Base-by-base conservation (phyloP, 2,329 filamentous ascomycete species). In the Aspergillus piperis region DNA sequence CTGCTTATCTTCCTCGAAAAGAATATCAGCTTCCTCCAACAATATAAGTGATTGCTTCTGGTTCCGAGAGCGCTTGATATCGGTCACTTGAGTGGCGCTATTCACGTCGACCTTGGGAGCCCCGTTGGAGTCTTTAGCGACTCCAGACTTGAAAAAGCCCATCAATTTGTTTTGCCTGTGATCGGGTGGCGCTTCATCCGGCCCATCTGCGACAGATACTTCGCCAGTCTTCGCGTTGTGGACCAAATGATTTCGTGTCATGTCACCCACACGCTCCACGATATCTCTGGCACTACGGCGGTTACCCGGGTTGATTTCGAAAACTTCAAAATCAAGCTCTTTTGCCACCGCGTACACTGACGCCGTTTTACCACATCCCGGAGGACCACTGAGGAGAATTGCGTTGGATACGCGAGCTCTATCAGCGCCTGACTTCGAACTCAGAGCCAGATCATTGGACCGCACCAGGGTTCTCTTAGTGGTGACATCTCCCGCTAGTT, bases 21-120 rank as follows among this genome's bases (percentile, higher is more conserved):
- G 82, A 15, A 98, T 80, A 71, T 99, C 96, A 0, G 92, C 92
- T 76, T 99, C 95, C 75, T 99, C 95, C 1, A 99, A 82, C 2
- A 99, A 81, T 63, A 99, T 97, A 19, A 99, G 80, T 0, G 94
- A 98, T 75, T 99, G 95, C 69, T 96, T 96, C 74, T 98, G 94
- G 25, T 80, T 73, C 25, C 72, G 68, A 27, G 63, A 23, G 0
- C 61, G 59, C 65, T 84, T 83, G 61, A 75, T 59, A 17, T 64
- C 62, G 17, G 54, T 64, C 47, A 68, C 68, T 21, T 61, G 65
- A 32, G 66, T 59, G 57, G 75, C 61, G 15, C 65, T 56, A 49
- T 64, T 39, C 54, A 65, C 66, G n/a, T 62, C 55, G 21, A 60
- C 11, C 38, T 58, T 60, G 66, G 63, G 57, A 65, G 63, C 38